These are phyloP conservation scores for Solanum lycopersicoides DNA, from an alignment of 257 asterid genomes.

Conservation along the genomic window DNA sequence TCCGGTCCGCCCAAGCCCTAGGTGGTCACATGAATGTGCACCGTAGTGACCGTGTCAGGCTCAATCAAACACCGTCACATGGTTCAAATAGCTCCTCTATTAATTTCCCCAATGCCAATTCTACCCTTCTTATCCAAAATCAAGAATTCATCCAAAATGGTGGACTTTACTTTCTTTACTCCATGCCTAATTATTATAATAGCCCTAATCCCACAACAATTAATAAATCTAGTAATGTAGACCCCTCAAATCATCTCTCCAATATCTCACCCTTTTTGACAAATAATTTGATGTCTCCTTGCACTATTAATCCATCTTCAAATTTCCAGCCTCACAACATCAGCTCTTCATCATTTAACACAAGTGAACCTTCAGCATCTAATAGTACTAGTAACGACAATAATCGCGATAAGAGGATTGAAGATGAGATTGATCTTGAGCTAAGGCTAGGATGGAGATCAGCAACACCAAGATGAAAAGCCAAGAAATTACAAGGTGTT, in stretches of 20 bases:
- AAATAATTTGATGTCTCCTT: neutral
- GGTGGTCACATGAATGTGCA: slow-evolving; percentile 86
- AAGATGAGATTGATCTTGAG: slow-evolving; percentile 50
- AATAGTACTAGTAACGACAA: slow-evolving; percentile 7
- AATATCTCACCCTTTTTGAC: neutral
- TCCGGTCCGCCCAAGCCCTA: slow-evolving; percentile 72
- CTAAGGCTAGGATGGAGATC: slow-evolving; percentile 46
- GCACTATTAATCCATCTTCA: no score
- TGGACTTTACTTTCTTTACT: slow-evolving; percentile 38
- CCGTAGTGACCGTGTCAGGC: slow-evolving; percentile 61
- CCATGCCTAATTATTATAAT: slow-evolving; percentile 7
- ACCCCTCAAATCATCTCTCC: slow-evolving; percentile 9
- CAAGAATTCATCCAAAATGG: slow-evolving; percentile 25
- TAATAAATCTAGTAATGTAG: slow-evolving; percentile 7
- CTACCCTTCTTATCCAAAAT: slow-evolving; percentile 23
- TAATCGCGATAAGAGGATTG: neutral
- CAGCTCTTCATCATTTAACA: slow-evolving; percentile 20
- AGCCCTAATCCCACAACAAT: slow-evolving; percentile 29
- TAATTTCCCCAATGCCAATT: neutral
- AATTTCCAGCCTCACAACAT: neutral
- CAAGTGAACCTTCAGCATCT: slow-evolving; percentile 23
- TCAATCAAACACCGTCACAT: slow-evolving; percentile 18
- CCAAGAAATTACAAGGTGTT: neutral
- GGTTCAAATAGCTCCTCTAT: neutral
- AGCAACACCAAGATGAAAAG: neutral